These are phyloP conservation scores for Taiozyma sp. DNA, from an alignment of 1,139 yeast genomes.

Conservation along the genomic window DNA sequence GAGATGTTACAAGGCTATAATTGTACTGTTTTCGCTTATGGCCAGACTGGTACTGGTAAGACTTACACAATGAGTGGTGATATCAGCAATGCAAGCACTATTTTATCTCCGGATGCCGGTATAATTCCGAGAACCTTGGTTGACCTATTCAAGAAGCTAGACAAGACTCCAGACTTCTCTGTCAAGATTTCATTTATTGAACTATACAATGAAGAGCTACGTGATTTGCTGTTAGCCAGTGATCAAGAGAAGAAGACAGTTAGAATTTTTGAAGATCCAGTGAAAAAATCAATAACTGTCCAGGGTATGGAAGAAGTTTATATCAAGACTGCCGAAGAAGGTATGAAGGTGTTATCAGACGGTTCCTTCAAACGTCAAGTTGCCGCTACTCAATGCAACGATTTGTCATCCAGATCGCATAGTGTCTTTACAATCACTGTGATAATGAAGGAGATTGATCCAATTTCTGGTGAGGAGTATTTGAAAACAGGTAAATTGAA, in stretches of 20 bases:
- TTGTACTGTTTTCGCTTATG: constrained; percentile 80
- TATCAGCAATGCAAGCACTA: constrained; percentile 25
- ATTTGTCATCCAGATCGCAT: constrained; percentile 69
- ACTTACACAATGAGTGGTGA: constrained; percentile 87
- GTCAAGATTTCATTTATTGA: constrained; percentile 69
- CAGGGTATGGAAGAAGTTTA: constrained; percentile 46
- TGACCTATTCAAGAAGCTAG: constrained; percentile 42
- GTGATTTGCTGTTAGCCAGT: constrained; percentile 43
- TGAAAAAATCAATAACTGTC: constrained; percentile 30
- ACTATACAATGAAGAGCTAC: constrained; percentile 66
- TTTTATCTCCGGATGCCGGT: constrained; percentile 44
- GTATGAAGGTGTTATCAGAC: constrained; percentile 38
- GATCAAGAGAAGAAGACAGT: constrained; percentile 28
- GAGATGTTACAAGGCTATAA: constrained; percentile 62
- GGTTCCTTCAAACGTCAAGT: constrained; percentile 55
- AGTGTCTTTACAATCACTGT: constrained; percentile 65
- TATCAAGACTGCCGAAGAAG: constrained; percentile 34
- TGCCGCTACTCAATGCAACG: constrained; percentile 66
- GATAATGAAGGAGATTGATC: constrained; percentile 36
- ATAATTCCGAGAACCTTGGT: constrained; percentile 61
- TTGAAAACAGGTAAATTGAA: constrained; percentile 59
- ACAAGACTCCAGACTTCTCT: constrained; percentile 42
- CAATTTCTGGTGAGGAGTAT: constrained; percentile 33
- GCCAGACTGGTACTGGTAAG: constrained; percentile 89
- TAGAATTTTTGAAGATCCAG: constrained; percentile 38